Evolutionary conservation across 208 protist genomes (phyloP).

Genomic region (Crithidia acanthocephali): DNA sequence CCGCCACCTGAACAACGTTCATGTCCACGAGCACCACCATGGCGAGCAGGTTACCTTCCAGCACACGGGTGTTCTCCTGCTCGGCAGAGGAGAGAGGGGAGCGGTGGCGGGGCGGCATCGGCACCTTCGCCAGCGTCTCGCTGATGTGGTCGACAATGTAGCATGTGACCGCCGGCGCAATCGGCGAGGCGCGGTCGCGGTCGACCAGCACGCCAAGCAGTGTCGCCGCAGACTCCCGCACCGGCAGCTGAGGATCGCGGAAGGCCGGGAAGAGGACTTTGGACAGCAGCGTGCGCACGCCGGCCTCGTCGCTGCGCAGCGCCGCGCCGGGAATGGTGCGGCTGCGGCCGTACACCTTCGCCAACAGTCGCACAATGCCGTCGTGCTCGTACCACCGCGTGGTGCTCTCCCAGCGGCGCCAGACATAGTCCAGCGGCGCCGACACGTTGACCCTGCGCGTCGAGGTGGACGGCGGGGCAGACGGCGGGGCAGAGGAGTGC

Average conservation of each 20-base stretch:
- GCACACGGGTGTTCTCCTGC: constrained; percentile 38
- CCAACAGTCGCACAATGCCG: constrained; percentile 31
- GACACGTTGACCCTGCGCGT: constrained; percentile 11
- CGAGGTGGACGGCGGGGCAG: background rate
- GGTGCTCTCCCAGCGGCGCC: constrained; percentile 21
- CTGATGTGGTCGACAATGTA: constrained; percentile 41
- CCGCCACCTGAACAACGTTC: constrained; percentile 11
- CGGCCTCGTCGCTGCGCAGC: constrained; percentile 28
- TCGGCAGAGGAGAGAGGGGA: constrained; percentile 6
- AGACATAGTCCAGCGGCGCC: constrained; percentile 25
- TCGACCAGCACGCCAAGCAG: constrained; percentile 37
- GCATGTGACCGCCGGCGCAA: constrained; percentile 28
- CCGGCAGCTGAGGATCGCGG: constrained; percentile 56
- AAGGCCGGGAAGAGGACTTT: constrained; percentile 56
- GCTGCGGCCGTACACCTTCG: constrained; percentile 23
- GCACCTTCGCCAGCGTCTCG: constrained; percentile 24
- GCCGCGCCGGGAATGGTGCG: constrained; percentile 22
- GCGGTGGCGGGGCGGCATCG: constrained; percentile 1
- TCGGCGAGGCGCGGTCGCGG: constrained; percentile 13
- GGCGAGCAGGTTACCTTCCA: constrained; percentile 57
- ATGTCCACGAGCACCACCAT: constrained; percentile 34
- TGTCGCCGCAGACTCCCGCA: constrained; percentile 57
- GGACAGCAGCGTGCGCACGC: constrained; percentile 40
- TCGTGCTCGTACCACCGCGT: constrained; percentile 39
- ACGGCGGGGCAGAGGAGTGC: background rate